Base-by-base conservation (phyloP, 129 eudicot genomes). In the Arctium minus region DNA sequence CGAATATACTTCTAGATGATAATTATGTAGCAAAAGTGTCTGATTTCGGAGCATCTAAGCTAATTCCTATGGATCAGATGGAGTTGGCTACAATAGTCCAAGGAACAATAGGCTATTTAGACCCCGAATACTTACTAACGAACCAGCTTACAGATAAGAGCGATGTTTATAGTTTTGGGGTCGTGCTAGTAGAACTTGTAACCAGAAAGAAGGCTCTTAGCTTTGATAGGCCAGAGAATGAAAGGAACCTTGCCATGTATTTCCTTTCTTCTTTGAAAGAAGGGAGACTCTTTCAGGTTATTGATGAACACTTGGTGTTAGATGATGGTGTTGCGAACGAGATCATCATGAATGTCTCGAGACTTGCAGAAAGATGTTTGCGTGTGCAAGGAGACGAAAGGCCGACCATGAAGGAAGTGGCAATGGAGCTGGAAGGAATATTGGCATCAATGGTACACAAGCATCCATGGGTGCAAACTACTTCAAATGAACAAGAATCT, bases 131-230 rank as follows among this genome's bases (percentile, higher is more conserved):
- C 81, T 17, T 89, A 83, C 88, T 81, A 8, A 89, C 92, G 3
- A 68, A 77, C 3, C 92, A 89, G 33, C 42, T 89, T n/a, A 89
- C 89, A 0, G 83, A 84, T 72, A 89, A 86, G 56, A 89, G 90
- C 3, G 92, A 89, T 48, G 92, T 86, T 22, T 86, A 89, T 50
- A 89, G 92, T 50, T 89, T 89, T 22, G 92, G 90, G 70, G 88
- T 85, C 7, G 88, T 85, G 12, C 65, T 89, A 0, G 88, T 86
- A 46, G 92, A 89, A 74, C 85, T 89, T 15, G 33, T 89, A 60
- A 81, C 88, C 0, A 85, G 89, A 15, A 84, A 60, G 70, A 86
- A 79, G 38, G 89, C 74, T 60, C 37, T 86, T 56, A 80, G 81
- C 31, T 85, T 85, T 62, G 86, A 84, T 18, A 81, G 88, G 79